Conservation (phyloP, 1,139 yeast genomes). For the Yamadazyma dendronema region DNA sequence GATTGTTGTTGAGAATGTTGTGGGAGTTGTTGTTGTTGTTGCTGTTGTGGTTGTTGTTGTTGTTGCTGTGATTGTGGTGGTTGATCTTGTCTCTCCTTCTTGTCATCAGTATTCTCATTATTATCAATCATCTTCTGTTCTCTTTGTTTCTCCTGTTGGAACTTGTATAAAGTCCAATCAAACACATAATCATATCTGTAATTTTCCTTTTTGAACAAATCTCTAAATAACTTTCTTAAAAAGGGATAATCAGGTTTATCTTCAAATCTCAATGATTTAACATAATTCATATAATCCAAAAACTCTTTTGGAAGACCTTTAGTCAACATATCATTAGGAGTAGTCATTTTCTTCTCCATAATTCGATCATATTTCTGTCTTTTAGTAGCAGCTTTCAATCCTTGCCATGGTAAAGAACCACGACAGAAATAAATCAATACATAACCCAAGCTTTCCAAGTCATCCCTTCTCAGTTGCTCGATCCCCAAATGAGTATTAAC, state of each 20-base stretch:
- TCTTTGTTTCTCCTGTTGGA: slow-evolving; percentile 64
- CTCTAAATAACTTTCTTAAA: slow-evolving; percentile 86
- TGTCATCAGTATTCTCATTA: slow-evolving; percentile 1
- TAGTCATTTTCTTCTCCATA: slow-evolving; percentile 94
- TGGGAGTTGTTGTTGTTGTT: slow-evolving; percentile 4
- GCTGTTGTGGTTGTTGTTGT: slow-evolving; percentile 4
- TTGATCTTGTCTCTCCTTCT: slow-evolving; percentile 1
- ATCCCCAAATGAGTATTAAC: slow-evolving; percentile 96
- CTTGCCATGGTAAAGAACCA: slow-evolving; percentile 98
- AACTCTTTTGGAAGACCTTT: slow-evolving; percentile 92
- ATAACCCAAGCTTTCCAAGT: slow-evolving; percentile 92
- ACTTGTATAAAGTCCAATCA: slow-evolving; percentile 94
- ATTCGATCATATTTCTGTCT: slow-evolving; percentile 96
- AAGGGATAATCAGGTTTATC: slow-evolving; percentile 95
- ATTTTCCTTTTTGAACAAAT: slow-evolving; percentile 82
- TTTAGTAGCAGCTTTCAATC: slow-evolving; percentile 94
- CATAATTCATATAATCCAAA: slow-evolving; percentile 82
- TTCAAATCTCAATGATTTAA: slow-evolving; percentile 88
- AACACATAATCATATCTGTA: slow-evolving; percentile 92
- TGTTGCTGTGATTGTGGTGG: background rate
- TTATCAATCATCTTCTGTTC: slow-evolving; percentile 35
- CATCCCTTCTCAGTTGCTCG: slow-evolving; percentile 96
- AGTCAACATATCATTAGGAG: slow-evolving; percentile 84
- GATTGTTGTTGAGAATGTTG: slow-evolving; percentile 9
- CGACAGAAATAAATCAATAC: slow-evolving; percentile 92